phyloP scores from a whole-genome alignment of 345 rosid species.

The Eutrema japonicum region DNA sequence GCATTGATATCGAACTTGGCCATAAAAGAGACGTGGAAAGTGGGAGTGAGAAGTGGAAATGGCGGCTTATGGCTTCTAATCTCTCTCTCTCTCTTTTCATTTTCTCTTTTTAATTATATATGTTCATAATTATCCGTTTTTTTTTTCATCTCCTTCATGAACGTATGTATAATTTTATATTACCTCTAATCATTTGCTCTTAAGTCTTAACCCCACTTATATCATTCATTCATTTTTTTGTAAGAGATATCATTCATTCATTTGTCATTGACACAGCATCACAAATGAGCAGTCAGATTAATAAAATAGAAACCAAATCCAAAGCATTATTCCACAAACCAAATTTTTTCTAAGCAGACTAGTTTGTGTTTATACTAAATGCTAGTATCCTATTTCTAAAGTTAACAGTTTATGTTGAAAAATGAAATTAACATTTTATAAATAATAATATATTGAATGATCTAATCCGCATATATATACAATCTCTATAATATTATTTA shows the following conservation, averaged over 20 bases:
- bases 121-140: conserved; percentile 3
- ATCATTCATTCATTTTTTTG: not conserved
- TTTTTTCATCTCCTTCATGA: not conserved
- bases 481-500: too few species aligned
- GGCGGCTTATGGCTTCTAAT: conserved; percentile 37
- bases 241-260: too few species aligned
- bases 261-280: conserved; percentile 6
- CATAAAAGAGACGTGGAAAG: conserved; percentile 36
- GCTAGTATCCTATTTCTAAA: too few species aligned
- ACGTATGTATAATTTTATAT: not conserved
- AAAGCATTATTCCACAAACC: too few species aligned
- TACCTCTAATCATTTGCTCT: conserved; percentile 15
- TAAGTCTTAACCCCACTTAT: not conserved
- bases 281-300: not conserved
- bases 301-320: not conserved
- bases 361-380: too few species aligned
- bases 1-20: conserved; percentile 36
- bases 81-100: not conserved
- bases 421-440: too few species aligned
- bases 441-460: too few species aligned
- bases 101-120: not conserved
- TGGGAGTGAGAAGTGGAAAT: conserved; percentile 39
- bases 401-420: too few species aligned
- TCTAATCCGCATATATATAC: too few species aligned
- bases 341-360: too few species aligned